Base-by-base conservation (phyloP, 805 yeast genomes). In the Sugiyamaella qingdaonensis region DNA sequence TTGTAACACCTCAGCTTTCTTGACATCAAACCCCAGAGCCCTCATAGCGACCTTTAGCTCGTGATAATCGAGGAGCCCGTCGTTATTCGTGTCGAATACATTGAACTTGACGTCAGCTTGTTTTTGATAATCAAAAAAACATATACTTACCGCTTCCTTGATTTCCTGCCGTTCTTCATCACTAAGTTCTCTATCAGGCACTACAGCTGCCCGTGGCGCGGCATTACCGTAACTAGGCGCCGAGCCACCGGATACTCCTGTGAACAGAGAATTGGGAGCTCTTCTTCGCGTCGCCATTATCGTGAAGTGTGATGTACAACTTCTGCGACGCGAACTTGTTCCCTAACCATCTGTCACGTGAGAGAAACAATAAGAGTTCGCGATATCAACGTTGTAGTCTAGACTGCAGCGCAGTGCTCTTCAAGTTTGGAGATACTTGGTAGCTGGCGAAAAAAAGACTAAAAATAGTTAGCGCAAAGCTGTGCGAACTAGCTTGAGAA, bases 81-180 rank as follows among this genome's bases (percentile, higher is more conserved):
- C 98, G 55, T 81, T 82, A 69, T 94, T 89, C 86, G 88, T 84
- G 65, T 94, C 99, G 68, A 94, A 94, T 32, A 92, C 74, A 48
- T 85, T 79, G 66, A 92, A 92, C 64, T 74, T 11, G 24, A 5
- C 4, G 35, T 45, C 16, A 32, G 37, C 14, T 5, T 16, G 5
- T 10, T 2, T 44, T 33, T 2, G 29, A 24, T 24, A 24, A 11
- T 29, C 19, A 13, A 29, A 13, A 33, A 13, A 7, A 9, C 36
- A 31, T 8, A 27, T 27, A 70, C 76, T 60, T 68, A 73, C 76
- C 2, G 97, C 97, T 65, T 91, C 97, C 56, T 89, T 77, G 59
- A 91, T 88, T 66, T 92, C 97, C 64, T 87, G 94, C 60, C 85
- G 86, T 66, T 90, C 96, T 62, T 90, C 96, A 52, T 87, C 88